Evolutionary conservation across 2,329 filamentous ascomycete species (phyloP).

Genomic region (Chaetomium strumarium): DNA sequence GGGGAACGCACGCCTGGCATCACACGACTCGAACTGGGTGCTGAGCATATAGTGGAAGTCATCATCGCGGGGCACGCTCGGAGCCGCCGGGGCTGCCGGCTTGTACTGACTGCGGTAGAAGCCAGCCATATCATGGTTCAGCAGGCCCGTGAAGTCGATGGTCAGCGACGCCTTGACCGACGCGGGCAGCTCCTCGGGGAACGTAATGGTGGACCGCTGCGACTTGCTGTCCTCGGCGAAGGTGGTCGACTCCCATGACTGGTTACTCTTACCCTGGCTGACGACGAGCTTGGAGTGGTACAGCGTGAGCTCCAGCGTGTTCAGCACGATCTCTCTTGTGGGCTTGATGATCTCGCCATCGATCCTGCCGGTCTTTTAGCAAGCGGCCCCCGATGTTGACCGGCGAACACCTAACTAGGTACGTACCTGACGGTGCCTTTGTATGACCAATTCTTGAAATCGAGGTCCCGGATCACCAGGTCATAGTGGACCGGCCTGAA

Average conservation of each 20-base stretch:
- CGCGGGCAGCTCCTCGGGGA: slow-evolving; percentile 61
- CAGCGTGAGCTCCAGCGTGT: slow-evolving; percentile 78
- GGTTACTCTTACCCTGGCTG: slow-evolving; percentile 51
- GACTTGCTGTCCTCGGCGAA: slow-evolving; percentile 77
- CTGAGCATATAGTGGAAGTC: slow-evolving; percentile 73
- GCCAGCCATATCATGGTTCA: slow-evolving; percentile 95
- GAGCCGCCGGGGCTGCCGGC: slow-evolving; percentile 62
- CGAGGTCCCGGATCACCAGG: slow-evolving; percentile 73
- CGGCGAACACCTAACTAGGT: not conserved
- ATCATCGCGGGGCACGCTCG: slow-evolving; percentile 70
- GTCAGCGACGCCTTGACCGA: slow-evolving; percentile 59
- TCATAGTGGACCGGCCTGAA: slow-evolving; percentile 83
- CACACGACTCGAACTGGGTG: slow-evolving; percentile 96
- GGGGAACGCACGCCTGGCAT: slow-evolving; percentile 89
- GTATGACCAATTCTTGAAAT: slow-evolving; percentile 70
- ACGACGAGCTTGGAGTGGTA: slow-evolving; percentile 55
- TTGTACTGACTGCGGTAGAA: slow-evolving; percentile 89
- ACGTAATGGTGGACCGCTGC: slow-evolving; percentile 75
- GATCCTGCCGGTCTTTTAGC: slow-evolving; percentile 49
- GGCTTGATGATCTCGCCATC: slow-evolving; percentile 64
- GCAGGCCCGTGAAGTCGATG: slow-evolving; percentile 61
- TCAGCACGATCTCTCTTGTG: slow-evolving; percentile 74
- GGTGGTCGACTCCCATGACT: slow-evolving; percentile 54
- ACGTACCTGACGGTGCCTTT: slow-evolving; percentile 66
- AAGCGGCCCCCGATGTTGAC: not conserved